Conservation (phyloP, 140 eudicot species). For the Ambrosia hybrid region DNA sequence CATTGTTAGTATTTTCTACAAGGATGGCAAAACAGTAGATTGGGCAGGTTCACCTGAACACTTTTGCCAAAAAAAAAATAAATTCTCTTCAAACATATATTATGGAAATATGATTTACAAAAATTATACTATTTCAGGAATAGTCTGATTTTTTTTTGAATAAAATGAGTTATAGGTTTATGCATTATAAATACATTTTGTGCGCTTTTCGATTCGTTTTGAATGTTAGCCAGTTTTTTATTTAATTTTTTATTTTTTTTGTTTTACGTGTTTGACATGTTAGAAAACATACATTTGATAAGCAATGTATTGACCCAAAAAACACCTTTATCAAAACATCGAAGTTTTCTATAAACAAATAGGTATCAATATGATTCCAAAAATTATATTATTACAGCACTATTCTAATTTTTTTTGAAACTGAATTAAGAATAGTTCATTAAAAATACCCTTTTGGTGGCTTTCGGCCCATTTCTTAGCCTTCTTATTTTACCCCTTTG, state of each 20-base stretch:
- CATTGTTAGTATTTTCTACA: conserved; percentile 3
- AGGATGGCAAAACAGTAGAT: conserved; percentile 1
- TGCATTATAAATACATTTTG: neutral
- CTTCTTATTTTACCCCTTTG: neutral
- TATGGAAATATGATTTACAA: neutral
- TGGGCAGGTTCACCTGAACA: neutral
- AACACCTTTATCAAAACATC: neutral
- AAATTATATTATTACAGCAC: neutral
- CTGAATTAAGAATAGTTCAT: neutral
- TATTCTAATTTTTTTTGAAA: neutral
- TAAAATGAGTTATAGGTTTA: neutral
- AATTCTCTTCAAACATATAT: neutral
- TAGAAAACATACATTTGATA: neutral
- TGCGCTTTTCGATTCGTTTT: neutral
- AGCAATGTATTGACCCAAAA: neutral
- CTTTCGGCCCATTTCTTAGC: neutral
- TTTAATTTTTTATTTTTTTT: neutral
- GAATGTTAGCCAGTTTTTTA: neutral
- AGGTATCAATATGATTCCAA: neutral
- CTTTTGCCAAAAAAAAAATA: neutral
- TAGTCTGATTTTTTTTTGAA: neutral
- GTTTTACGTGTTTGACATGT: neutral
- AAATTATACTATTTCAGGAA: neutral
- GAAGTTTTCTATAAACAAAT: neutral
- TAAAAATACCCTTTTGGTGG: neutral